Conservation (phyloP, 352 stramenopile genomes). For the Phytophthora sp. region DNA sequence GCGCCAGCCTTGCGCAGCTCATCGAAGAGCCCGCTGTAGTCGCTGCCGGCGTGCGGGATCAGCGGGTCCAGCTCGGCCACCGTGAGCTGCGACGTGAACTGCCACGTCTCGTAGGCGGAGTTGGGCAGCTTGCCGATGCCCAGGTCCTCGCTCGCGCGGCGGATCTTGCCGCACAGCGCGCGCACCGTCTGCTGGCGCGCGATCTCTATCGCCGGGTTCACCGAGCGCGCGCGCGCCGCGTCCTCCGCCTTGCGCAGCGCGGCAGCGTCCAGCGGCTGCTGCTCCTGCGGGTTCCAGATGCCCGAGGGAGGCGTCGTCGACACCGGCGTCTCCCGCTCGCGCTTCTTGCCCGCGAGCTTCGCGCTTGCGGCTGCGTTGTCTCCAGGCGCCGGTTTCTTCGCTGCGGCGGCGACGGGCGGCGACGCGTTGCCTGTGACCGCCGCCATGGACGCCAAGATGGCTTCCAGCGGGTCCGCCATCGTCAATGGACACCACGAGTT, state of each 20-base stretch:
- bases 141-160: constrained; percentile 67
- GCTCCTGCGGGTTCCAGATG: constrained; percentile 64
- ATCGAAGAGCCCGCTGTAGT: constrained; percentile 75
- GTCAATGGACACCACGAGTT: neutral
- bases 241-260: constrained; percentile 17
- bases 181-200: constrained; percentile 71
- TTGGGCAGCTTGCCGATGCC: constrained; percentile 81
- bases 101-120: constrained; percentile 86
- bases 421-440: constrained; percentile 70
- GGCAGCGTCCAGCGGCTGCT: constrained; percentile 35
- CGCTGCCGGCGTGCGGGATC: constrained; percentile 69
- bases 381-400: neutral
- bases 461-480: constrained; percentile 61
- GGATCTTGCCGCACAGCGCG: constrained; percentile 73
- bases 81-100: constrained; percentile 79
- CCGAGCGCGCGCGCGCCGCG: constrained; percentile 8
- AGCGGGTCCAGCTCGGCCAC: constrained; percentile 75
- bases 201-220: constrained; percentile 69
- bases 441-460: constrained; percentile 85
- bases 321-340: constrained; percentile 23
- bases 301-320: constrained; percentile 10
- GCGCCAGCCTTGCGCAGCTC: constrained; percentile 79
- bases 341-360: constrained; percentile 33
- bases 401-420: neutral
- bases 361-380: neutral